phyloP scores from a whole-genome alignment of 441 rosid species.

The Iberis amara region DNA sequence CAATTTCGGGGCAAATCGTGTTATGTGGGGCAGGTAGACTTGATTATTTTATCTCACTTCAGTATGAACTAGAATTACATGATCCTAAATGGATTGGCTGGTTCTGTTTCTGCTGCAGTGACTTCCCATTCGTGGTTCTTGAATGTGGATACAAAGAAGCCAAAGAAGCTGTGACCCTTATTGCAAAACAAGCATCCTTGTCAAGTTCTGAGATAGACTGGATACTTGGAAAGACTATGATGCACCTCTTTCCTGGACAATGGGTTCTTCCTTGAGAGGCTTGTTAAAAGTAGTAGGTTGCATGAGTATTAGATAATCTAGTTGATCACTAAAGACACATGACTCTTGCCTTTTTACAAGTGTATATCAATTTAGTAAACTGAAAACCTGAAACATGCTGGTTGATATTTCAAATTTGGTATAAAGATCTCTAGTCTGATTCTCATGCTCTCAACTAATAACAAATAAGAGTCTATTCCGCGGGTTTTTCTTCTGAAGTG shows the following conservation, averaged over 20 bases:
- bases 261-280: constrained; percentile 42
- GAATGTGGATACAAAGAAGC: constrained; percentile 76
- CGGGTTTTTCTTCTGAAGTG: not conserved
- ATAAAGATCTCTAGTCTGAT: not conserved
- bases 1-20: constrained; percentile 59
- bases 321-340: not conserved
- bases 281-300: not conserved
- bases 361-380: too few species aligned
- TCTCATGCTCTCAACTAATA: not conserved
- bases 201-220: constrained; percentile 59
- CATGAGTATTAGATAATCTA: constrained; percentile 1
- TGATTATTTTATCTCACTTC: not conserved
- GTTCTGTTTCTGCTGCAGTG: constrained; percentile 39
- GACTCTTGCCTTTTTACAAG: too few species aligned
- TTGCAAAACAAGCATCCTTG: constrained; percentile 44
- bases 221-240: constrained; percentile 65
- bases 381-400: too few species aligned
- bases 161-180: constrained; percentile 51
- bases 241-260: constrained; percentile 54
- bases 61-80: constrained; percentile 4
- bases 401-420: too few species aligned
- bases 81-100: constrained; percentile 17
- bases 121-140: constrained; percentile 77
- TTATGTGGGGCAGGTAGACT: constrained; percentile 92
- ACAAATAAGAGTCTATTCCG: not conserved